phyloP scores from a whole-genome alignment of 495 filamentous ascomycete genomes.

The Aspergillus kassunensis region DNA sequence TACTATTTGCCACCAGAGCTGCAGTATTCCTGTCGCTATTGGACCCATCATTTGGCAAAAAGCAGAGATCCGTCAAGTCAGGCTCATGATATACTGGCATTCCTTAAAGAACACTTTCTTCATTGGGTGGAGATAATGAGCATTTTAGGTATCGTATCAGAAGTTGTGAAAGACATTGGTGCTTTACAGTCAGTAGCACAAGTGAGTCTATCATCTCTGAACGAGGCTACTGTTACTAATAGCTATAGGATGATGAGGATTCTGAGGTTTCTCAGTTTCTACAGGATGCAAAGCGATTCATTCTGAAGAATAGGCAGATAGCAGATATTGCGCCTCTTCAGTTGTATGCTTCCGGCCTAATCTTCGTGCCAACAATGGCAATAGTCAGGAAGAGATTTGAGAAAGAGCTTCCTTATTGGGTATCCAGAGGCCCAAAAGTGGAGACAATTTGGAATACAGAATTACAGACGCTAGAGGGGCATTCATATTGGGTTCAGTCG shows the following conservation, averaged over 20 bases:
- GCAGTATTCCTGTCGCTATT: slow-evolving; percentile 41
- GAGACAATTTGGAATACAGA: background rate
- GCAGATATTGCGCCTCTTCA: slow-evolving; percentile 1
- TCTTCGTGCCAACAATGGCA: background rate
- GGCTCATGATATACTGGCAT: background rate
- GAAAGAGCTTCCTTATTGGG: background rate
- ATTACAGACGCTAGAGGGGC: background rate
- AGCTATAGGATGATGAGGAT: no score
- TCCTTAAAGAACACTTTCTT: background rate
- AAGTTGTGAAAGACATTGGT: background rate
- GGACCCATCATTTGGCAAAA: slow-evolving; percentile 42
- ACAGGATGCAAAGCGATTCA: no score
- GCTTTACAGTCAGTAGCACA: background rate
- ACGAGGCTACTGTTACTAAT: no score
- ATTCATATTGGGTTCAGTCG: no score
- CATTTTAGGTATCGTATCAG: background rate
- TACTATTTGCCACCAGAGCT: slow-evolving; percentile 25
- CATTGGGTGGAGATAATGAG: slow-evolving; percentile 2
- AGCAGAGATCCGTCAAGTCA: slow-evolving; percentile 9
- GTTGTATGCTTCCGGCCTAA: background rate
- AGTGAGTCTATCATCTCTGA: background rate
- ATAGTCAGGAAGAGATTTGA: background rate
- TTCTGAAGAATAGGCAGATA: background rate
- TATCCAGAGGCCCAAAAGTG: background rate
- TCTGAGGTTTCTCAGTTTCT: no score